Base-by-base conservation (phyloP, 495 filamentous ascomycete species). In the Elaphomyces granulatus region DNA sequence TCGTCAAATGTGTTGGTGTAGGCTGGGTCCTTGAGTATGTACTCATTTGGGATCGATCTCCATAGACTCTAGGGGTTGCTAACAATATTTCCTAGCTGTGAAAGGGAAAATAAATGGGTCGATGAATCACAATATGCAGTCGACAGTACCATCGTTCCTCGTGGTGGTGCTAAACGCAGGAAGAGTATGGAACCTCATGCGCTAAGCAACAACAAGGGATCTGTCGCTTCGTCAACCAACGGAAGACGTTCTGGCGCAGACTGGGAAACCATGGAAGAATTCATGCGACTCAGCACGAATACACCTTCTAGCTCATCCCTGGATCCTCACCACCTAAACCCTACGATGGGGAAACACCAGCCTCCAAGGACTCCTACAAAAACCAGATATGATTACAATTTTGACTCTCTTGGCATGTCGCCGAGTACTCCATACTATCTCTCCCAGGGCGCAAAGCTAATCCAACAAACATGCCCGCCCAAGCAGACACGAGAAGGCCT, bases 151-250 rank as follows among this genome's bases (percentile, higher is more conserved):
- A 61, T 77, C 21, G 61, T 88, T 21, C 83, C 84, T 15, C 78
- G 84, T 1, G 83, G 81, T 6, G 82, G 83, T 14, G 70, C 71
- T 32, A 78, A 83, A 44, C 75, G 86, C 21, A 73, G 84, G 26
- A 94, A 92, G 71, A 85, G 80, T 43, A 94, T 94, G 87, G 84
- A 94, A 58, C 87, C 87, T 2, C 74, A 75, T 44, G 74, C 81
- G 2, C 61, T 94, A 9, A 70, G 76, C 43, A 86, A 86, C 41
- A 45, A 80, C 17, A 83, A 86, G 42, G 77, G 78, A 20, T 80
- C 68, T 2, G 61, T 84, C 3, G 52, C 73, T 12, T 51, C 61
- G 9, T 66, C 72, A 2, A 46, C 50, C 3, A 52, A 46, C 9
- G 49, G 52, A 19, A 52, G 57, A 40, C 50, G 53, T 21, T 58